Evolutionary conservation across 2,329 filamentous ascomycete species (phyloP).

Genomic region (Ampelomyces quisqualis): DNA sequence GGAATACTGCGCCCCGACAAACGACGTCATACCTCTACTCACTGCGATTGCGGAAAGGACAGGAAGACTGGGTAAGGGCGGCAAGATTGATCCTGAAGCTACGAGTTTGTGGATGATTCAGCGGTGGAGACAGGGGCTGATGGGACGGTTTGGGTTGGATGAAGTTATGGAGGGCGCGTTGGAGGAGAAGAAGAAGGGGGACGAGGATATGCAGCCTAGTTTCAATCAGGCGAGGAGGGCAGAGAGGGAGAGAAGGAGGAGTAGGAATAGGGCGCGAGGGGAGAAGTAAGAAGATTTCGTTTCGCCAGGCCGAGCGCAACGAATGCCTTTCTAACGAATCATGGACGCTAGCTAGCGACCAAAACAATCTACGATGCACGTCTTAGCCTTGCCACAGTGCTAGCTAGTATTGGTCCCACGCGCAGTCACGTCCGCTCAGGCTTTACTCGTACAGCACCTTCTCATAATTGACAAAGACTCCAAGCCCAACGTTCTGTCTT

Average conservation of each 20-base stretch:
- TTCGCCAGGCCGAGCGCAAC: too few relatives aligned
- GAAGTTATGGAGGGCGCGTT: conserved; percentile 65
- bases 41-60: conserved; percentile 69
- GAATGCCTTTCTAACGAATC: too few relatives aligned
- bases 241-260: conserved; percentile 57
- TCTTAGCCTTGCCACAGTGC: too few relatives aligned
- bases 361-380: too few relatives aligned
- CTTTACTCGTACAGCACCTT: too few relatives aligned
- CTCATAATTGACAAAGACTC: too few relatives aligned
- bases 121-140: conserved; percentile 73
- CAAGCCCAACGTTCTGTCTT: too few relatives aligned
- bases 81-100: conserved; percentile 66
- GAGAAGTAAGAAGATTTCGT: conserved; percentile 23
- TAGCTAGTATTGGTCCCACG: too few relatives aligned
- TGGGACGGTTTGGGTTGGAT: conserved; percentile 80
- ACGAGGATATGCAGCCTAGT: conserved; percentile 55
- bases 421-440: too few relatives aligned
- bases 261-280: conserved; percentile 27
- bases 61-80: conserved; percentile 74
- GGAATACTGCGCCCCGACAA: conserved; percentile 74
- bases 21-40: conserved; percentile 76
- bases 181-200: conserved; percentile 52
- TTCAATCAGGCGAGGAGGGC: conserved; percentile 68
- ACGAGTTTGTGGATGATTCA: conserved; percentile 80
- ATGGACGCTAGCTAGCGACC: too few relatives aligned